Conservation (phyloP, 371 early-diverging fungal genomes). For the Lichtheimia corymbifera region DNA sequence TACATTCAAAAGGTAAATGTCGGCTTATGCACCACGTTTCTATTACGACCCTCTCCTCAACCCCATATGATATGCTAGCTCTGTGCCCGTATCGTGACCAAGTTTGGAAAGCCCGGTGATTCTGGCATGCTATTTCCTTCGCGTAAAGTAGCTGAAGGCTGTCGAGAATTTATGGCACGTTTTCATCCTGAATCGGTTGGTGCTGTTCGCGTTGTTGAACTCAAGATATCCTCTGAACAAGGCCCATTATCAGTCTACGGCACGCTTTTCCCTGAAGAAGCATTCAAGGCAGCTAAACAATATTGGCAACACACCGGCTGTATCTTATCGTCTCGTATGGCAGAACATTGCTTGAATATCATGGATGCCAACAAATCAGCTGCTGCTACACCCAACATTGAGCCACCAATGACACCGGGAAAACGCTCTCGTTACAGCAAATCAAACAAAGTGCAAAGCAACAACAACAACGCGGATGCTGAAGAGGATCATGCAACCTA, state of each 20-base stretch:
- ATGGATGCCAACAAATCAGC: conserved; percentile 36
- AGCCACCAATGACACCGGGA: conserved; percentile 5
- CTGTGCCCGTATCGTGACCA: conserved; percentile 52
- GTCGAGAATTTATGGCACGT: conserved; percentile 65
- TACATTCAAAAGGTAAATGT: conserved; percentile 66
- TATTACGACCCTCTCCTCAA: too few species aligned
- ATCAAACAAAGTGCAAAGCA: not conserved
- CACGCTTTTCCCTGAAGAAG: conserved; percentile 73
- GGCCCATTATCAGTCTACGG: conserved; percentile 58
- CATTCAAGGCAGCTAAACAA: conserved; percentile 75
- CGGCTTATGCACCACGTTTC: too few species aligned
- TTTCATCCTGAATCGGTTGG: conserved; percentile 35
- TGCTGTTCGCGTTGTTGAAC: conserved; percentile 64
- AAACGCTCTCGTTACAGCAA: not conserved
- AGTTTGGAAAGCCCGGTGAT: conserved; percentile 69
- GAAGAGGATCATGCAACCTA: conserved; percentile 57
- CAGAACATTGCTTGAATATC: conserved; percentile 76
- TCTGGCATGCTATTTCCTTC: conserved; percentile 77
- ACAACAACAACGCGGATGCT: conserved; percentile 21
- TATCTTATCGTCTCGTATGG: conserved; percentile 85
- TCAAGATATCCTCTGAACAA: conserved; percentile 47
- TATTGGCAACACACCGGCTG: conserved; percentile 97
- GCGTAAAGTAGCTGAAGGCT: conserved; percentile 66
- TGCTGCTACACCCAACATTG: too few species aligned
- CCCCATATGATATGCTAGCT: too few species aligned